Base-by-base conservation (phyloP, 768 basidiomycete species). In the Crucibulum laeve region DNA sequence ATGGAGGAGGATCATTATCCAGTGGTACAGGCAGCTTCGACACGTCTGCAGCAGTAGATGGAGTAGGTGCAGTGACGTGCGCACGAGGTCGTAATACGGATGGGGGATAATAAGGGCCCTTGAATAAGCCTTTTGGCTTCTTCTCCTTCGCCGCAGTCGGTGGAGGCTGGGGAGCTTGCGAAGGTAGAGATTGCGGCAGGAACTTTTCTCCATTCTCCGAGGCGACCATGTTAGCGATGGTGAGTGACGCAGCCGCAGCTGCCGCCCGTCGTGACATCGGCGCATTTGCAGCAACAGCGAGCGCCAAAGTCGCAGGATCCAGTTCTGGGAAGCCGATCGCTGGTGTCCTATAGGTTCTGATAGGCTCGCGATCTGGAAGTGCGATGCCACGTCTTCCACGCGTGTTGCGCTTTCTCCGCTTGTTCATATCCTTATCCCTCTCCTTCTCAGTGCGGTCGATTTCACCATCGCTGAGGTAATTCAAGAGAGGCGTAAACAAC, bases 201-300 rank as follows among this genome's bases (percentile, higher is more conserved):
- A 82, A 71, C 21, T 74, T 59, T 23, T 78, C 81, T 42, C 88
- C 89, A 52, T 93, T 93, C 65, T 94, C 92, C 1, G 87, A 87
- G 1, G 92, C 92, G 1, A 93, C 90, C 77, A 95, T 89, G 53
- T 85, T 89, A 24, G 90, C 89, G 51, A 92, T 92, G n/a, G 82
- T 90, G 34, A 87, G 50, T 4, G 81, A 80, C 3, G 90, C 90
- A 4, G 87, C 87, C 0, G 86, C 84, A 0, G 93, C 93, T 0
- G 93, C 93, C 2, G 91, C 92, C 53, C 92, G 73, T 44, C 90
- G 68, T 0, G 84, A 82, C 10, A 80, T 78, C 0, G 87, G 85
- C 1, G 82, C 82, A 42, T 71, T 79, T 3, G 79, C 79, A 0
- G 83, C 79, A 13, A 73, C 77, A 1, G 78, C 82, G 5, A 80